Percentiles rank a stretch among this genome's conserved stretches.
Evolutionary conservation across 495 filamentous ascomycete genomes (phyloP).

Genomic region (Daldinia loculata): DNA sequence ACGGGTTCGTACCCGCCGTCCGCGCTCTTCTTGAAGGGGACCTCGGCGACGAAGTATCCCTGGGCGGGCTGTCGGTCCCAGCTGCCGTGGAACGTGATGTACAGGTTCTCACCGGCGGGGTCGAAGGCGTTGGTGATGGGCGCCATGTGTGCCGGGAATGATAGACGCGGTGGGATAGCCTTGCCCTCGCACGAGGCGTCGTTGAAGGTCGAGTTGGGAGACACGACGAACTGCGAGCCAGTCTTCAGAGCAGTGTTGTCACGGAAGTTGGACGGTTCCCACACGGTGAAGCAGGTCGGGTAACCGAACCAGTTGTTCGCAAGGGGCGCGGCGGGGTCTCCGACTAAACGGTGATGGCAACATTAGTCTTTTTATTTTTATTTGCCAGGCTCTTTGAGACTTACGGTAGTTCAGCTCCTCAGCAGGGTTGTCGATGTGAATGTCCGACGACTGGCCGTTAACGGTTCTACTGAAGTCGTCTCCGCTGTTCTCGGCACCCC

Average conservation of each 20-base stretch:
- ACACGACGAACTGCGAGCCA: constrained; percentile 60
- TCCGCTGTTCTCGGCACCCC: constrained; percentile 72
- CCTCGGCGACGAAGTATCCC: constrained; percentile 62
- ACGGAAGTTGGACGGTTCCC: constrained; percentile 60
- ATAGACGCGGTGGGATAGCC: constrained; percentile 57
- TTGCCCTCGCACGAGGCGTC: constrained; percentile 58
- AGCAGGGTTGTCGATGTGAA: constrained; percentile 73
- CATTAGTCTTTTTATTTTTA: constrained; percentile 7
- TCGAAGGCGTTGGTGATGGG: constrained; percentile 62
- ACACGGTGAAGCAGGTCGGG: constrained; percentile 70
- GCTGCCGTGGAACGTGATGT: constrained; percentile 66
- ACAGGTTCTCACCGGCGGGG: constrained; percentile 56
- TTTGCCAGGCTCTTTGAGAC: constrained; percentile 37
- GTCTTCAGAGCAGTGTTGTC: constrained; percentile 55
- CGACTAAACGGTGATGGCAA: constrained; percentile 53
- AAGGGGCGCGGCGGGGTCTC: constrained; percentile 57
- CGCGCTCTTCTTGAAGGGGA: constrained; percentile 55
- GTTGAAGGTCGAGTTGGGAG: constrained; percentile 56
- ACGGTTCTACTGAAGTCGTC: constrained; percentile 64
- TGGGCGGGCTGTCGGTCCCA: constrained; percentile 62
- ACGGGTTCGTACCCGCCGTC: constrained; percentile 48
- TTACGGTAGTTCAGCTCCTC: constrained; percentile 76
- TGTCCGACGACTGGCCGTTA: constrained; percentile 60
- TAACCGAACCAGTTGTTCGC: constrained; percentile 66
- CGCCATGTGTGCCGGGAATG: constrained; percentile 65